A percentile compares a stretch with the other conserved stretches of the same genome.
Evolutionary conservation across 148 eudicot genomes (phyloP).

Genomic region (Polygonum aviculare): DNA sequence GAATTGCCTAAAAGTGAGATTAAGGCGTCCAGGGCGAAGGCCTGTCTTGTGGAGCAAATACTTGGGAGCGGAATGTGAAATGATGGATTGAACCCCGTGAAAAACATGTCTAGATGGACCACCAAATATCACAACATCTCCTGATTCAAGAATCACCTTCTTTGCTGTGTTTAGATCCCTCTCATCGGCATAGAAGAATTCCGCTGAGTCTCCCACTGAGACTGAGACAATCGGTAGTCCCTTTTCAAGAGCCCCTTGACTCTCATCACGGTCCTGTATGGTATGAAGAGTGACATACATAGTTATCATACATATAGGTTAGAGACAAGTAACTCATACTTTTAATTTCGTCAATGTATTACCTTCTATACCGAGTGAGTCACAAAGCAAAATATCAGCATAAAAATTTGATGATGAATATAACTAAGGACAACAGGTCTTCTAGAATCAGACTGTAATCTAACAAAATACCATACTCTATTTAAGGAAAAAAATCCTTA

Average conservation of each 20-base stretch:
- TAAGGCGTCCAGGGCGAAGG: slow-evolving; percentile 54
- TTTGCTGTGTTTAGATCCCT: slow-evolving; percentile 19
- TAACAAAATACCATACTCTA: no score
- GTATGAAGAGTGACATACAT: neutral
- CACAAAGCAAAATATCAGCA: no score
- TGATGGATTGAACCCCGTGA: slow-evolving; percentile 45
- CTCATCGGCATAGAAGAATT: slow-evolving; percentile 48
- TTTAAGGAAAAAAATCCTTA: no score
- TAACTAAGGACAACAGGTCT: no score
- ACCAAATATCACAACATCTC: slow-evolving; percentile 64
- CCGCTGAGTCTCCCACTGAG: slow-evolving; percentile 57
- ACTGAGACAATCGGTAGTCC: slow-evolving; percentile 53
- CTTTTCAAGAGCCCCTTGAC: slow-evolving; percentile 28
- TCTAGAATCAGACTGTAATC: no score
- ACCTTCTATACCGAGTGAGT: no score
- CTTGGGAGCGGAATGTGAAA: slow-evolving; percentile 38
- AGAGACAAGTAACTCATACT: no score
- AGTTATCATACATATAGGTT: neutral
- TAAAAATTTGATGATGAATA: no score
- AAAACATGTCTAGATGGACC: slow-evolving; percentile 52
- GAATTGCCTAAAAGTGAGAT: slow-evolving; percentile 55
- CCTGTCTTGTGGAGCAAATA: slow-evolving; percentile 22
- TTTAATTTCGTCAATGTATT: no score
- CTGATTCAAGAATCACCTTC: slow-evolving; percentile 46
- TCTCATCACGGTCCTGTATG: slow-evolving; percentile 59